Conservation (phyloP, 352 stramenopile species). For the Blastocystis sp. region DNA sequence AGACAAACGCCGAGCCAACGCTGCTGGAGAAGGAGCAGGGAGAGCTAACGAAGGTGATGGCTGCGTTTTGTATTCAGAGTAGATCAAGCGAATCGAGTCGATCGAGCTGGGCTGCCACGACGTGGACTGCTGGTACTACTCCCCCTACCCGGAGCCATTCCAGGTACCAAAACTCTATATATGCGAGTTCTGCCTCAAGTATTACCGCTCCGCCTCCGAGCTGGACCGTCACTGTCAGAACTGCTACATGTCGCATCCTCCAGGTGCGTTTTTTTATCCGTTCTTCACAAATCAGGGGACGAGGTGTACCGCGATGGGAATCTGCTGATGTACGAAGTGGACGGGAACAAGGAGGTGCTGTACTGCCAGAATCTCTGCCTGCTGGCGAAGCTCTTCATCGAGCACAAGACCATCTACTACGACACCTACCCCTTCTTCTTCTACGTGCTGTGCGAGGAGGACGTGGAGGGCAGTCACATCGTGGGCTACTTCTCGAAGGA, state of each 20-base stretch:
- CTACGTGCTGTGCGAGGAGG: conserved; percentile 94
- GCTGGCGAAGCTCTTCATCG: conserved; percentile 96
- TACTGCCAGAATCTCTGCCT: conserved; percentile 98
- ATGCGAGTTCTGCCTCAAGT: conserved; percentile 83
- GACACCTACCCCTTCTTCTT: conserved; percentile 99
- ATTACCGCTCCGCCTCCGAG: conserved; percentile 74
- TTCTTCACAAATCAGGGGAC: conserved; percentile 74
- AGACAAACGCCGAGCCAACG: conserved; percentile 1
- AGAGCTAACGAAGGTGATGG: conserved; percentile 57
- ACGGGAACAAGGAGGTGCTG: conserved; percentile 89
- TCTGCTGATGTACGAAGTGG: conserved; percentile 92
- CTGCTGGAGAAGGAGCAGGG: conserved; percentile 58
- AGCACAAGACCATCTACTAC: conserved; percentile 99
- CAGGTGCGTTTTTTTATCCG: conserved; percentile 73
- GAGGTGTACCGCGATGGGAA: conserved; percentile 89
- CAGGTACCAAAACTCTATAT: conserved; percentile 79
- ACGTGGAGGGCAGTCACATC: conserved; percentile 73
- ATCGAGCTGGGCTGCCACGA: conserved; percentile 81
- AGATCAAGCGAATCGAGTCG: conserved; percentile 74
- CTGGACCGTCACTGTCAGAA: conserved; percentile 38
- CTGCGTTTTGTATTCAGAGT: not conserved
- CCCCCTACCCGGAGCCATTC: conserved; percentile 82
- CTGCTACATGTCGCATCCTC: conserved; percentile 67
- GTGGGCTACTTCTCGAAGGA: conserved; percentile 98
- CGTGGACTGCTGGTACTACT: conserved; percentile 87